Evolutionary conservation across 139 green algal species (phyloP).

Genomic region (Tetradesmus obliquus): DNA sequence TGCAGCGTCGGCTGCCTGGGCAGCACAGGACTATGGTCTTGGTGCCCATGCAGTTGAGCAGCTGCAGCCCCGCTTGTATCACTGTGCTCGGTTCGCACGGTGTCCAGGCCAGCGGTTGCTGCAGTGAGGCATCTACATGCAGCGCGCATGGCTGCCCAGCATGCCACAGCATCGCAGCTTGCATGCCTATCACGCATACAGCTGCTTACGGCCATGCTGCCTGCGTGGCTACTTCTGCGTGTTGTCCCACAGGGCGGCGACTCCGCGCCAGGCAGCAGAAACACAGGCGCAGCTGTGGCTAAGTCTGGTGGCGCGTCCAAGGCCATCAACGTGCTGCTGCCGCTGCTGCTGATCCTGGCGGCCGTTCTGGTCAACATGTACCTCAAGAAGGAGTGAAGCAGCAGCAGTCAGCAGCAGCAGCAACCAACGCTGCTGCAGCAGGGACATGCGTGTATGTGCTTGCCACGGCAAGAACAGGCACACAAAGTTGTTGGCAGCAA

Average conservation of each 20-base stretch:
- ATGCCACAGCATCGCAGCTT: background rate
- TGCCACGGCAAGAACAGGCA: background rate
- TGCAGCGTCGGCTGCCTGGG: too few relatives aligned
- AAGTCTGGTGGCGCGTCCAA: conserved; percentile 20
- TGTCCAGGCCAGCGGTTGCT: too few relatives aligned
- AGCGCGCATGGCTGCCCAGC: background rate
- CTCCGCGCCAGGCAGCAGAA: conserved; percentile 45
- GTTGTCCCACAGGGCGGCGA: conserved; percentile 60
- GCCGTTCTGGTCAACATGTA: conserved; percentile 56
- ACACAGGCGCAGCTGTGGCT: background rate
- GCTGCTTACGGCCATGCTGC: background rate
- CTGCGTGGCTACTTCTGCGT: background rate
- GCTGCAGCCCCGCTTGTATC: background rate
- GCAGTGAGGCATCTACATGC: too few relatives aligned
- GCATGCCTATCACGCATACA: background rate
- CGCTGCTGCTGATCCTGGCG: conserved; percentile 56
- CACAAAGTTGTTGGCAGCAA: background rate
- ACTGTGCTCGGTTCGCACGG: too few relatives aligned
- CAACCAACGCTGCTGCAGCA: background rate
- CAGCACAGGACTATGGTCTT: background rate
- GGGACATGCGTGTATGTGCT: background rate
- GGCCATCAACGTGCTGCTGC: conserved; percentile 60
- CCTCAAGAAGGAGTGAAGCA: conserved; percentile 27
- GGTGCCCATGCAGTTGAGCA: background rate
- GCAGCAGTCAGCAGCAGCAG: background rate